Conservation (phyloP, 179 eudicot genomes). For the Monotropa hypopitys region DNA sequence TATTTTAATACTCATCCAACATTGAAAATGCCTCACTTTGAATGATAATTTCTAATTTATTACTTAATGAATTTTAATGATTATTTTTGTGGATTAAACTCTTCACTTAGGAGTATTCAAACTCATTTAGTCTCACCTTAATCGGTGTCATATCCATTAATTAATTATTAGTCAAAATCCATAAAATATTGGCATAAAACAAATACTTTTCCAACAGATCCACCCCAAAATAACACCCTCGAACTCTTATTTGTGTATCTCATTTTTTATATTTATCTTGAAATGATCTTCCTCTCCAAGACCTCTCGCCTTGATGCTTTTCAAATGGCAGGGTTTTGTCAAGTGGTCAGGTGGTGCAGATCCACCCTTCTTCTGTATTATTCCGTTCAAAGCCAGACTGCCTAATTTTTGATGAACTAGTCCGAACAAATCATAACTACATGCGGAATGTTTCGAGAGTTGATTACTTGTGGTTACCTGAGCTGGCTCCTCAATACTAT, state of each 20-base stretch:
- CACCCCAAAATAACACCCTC: background rate
- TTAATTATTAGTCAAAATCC: too few species aligned
- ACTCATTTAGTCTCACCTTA: too few species aligned
- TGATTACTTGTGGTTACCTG: conserved; percentile 84
- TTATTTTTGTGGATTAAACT: too few species aligned
- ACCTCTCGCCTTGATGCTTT: background rate
- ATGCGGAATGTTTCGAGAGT: conserved; percentile 63
- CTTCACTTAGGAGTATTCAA: too few species aligned
- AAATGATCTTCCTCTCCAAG: background rate
- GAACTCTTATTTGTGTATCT: background rate
- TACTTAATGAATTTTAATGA: too few species aligned
- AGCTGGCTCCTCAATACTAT: conserved; percentile 67
- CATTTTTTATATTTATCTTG: background rate
- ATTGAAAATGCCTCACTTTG: too few species aligned
- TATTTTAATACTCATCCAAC: too few species aligned
- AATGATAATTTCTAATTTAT: too few species aligned
- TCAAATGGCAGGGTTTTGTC: conserved; percentile 51
- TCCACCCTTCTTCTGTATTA: conserved; percentile 81
- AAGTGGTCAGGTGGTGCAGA: conserved; percentile 62
- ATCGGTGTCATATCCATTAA: too few species aligned
- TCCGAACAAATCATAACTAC: conserved; percentile 60
- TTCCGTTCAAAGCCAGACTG: conserved; percentile 71
- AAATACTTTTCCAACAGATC: too few species aligned
- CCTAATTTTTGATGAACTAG: conserved; percentile 59
- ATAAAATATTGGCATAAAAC: too few species aligned